Base-by-base conservation (phyloP, 768 basidiomycete genomes). In the Psilocybe subaeruginosa region DNA sequence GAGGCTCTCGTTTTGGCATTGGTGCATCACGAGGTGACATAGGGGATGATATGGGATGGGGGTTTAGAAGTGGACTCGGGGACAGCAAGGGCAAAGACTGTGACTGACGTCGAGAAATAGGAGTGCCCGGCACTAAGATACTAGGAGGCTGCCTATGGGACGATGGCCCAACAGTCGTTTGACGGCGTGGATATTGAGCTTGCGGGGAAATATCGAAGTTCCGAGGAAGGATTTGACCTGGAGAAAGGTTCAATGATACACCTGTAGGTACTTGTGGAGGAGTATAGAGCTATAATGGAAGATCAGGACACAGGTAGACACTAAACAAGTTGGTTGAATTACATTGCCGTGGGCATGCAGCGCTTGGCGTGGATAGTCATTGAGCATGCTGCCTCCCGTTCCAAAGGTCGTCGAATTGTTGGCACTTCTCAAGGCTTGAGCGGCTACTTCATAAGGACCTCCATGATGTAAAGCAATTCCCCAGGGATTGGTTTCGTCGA, bases 401-500 rank as follows among this genome's bases (percentile, higher is more conserved):
- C 72, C 74, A 48, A 70, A 67, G 58, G 71, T 68, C 19, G 66
- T 64, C 8, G 52, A 60, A 31, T 61, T 56, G 37, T 66, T 63
- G 14, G 62, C 51, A 14, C 58, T 60, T 59, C 63, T 65, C 45
- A 69, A 64, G 48, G 65, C 65, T 56, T 74, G 73, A 2, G 70
- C 69, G 43, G 77, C 66, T 2, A 82, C 89, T 68, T 93, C 89
- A 67, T 92, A 93, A n/a, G 90, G 90, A 0, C 90, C 87, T 33
- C 77, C 78, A 66, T 92, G 90, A 69, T 92, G 91, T 63, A 88
- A 74, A 16, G 78, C 72, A 7, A 80, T 61, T 3, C 91, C 91
- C 60, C 86, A 78, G 1, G 91, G 90, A 71, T 86, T 89, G 5
- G 85, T 84, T 70, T 91, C 89, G 70, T 93, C 92, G 35, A 93